A percentile compares a stretch with the other conserved stretches of the same genome.
phyloP scores from a whole-genome alignment of 202 grass and related monocot genomes.

The Setaria italica region DNA sequence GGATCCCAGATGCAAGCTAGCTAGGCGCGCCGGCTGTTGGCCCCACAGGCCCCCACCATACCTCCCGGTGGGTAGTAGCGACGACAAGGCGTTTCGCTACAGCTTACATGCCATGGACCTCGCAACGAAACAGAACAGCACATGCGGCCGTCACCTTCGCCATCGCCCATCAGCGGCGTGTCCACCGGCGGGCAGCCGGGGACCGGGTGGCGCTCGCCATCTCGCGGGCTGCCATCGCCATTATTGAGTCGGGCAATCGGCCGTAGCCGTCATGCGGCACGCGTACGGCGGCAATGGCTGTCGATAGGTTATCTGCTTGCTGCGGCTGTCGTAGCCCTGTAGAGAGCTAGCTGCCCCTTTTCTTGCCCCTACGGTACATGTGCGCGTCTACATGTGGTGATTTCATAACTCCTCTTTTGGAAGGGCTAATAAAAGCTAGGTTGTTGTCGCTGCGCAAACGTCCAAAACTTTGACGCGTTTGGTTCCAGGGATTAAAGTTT shows the following conservation, averaged over 20 bases:
- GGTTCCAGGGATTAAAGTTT: no score
- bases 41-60: background rate
- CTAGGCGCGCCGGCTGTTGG: background rate
- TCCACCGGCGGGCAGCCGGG: background rate
- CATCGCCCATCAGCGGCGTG: background rate
- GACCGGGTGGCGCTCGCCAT: background rate
- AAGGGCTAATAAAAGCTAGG: background rate
- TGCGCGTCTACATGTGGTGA: background rate
- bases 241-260: constrained; percentile 24
- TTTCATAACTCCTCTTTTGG: background rate
- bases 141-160: background rate
- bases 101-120: constrained; percentile 1
- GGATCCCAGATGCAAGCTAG: constrained; percentile 20
- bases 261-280: background rate
- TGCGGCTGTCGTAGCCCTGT: background rate
- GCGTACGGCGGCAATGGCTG: background rate
- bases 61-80: constrained; percentile 16
- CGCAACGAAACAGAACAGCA: background rate
- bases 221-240: constrained; percentile 6
- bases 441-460: no score
- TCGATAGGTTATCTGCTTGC: background rate
- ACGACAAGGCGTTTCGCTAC: constrained; percentile 19
- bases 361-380: background rate
- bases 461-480: no score
- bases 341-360: background rate